Percentiles rank a stretch among this genome's conserved stretches.
Evolutionary conservation across 768 basidiomycete genomes (phyloP).

Genomic region (Xerocomus potaroensis): DNA sequence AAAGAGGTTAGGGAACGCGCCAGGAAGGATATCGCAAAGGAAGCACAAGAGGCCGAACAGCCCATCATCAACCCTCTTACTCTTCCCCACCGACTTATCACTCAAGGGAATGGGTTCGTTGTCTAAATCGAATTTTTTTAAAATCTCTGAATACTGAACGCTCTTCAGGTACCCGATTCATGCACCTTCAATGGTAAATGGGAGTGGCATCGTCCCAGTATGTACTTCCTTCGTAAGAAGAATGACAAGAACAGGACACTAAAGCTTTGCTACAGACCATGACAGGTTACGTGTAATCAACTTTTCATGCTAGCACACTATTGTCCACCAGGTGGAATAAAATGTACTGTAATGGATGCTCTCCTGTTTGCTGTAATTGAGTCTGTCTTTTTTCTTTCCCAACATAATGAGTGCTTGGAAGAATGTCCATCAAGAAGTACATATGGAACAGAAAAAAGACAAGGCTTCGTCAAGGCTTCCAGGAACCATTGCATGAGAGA

Average conservation of each 20-base stretch:
- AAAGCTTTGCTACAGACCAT: conserved; percentile 19
- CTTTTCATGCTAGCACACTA: conserved; percentile 6
- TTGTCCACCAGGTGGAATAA: conserved; percentile 1
- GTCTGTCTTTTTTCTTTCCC: conserved; percentile 2
- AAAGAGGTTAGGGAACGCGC: conserved; percentile 86
- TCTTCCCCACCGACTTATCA: conserved; percentile 58
- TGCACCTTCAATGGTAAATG: conserved; percentile 58
- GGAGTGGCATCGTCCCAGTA: conserved; percentile 53
- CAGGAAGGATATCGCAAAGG: conserved; percentile 84
- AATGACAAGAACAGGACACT: too few species aligned
- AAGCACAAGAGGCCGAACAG: conserved; percentile 80
- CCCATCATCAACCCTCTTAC: conserved; percentile 83
- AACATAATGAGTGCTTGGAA: neutral
- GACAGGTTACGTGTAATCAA: conserved; percentile 47
- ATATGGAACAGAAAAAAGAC: neutral
- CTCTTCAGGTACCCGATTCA: conserved; percentile 53
- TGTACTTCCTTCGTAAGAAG: conserved; percentile 23
- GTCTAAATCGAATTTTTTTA: neutral
- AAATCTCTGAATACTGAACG: conserved; percentile 6
- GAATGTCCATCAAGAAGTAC: conserved; percentile 13
- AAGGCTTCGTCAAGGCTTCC: neutral
- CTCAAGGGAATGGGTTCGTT: conserved; percentile 65
- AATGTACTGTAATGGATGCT: conserved; percentile 27
- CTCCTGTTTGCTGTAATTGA: conserved; percentile 26
- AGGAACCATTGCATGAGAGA: neutral